These are phyloP conservation scores for Chrysanthemum makinoi DNA, from an alignment of 129 eudicot genomes.

Conservation along the genomic window DNA sequence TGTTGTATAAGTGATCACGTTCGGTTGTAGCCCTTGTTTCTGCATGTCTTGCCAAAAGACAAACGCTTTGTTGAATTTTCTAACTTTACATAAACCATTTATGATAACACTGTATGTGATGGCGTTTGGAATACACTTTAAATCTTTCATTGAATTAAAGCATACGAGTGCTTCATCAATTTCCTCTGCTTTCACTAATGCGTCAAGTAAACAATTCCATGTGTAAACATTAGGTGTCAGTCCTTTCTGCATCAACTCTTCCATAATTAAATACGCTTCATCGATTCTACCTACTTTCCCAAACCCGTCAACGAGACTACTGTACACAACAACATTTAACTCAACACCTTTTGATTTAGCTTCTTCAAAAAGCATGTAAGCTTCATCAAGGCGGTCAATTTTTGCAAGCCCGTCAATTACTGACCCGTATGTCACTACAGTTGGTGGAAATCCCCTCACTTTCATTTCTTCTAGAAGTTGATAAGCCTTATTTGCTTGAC, in stretches of 20 bases:
- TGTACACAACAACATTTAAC: conserved; percentile 67
- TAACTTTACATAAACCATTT: conserved; percentile 77
- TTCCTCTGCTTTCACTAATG: conserved; percentile 85
- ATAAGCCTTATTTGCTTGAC: conserved; percentile 82
- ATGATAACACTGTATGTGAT: conserved; percentile 71
- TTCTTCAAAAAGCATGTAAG: conserved; percentile 97
- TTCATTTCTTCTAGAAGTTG: conserved; percentile 97
- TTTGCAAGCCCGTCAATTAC: conserved; percentile 96
- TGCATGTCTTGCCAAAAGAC: conserved; percentile 97
- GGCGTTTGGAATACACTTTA: conserved; percentile 62
- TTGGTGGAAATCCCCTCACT: conserved; percentile 61
- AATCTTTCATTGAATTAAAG: conserved; percentile 82
- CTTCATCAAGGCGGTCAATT: conserved; percentile 90
- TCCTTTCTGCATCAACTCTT: conserved; percentile 86
- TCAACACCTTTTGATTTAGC: conserved; percentile 74
- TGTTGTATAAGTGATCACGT: conserved; percentile 69
- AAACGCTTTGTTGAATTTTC: conserved; percentile 90
- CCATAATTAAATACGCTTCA: conserved; percentile 91
- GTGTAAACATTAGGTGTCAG: conserved; percentile 74
- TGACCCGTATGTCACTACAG: conserved; percentile 89
- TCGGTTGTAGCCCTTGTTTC: conserved; percentile 79
- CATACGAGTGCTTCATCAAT: conserved; percentile 93
- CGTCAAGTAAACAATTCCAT: conserved; percentile 95
- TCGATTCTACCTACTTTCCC: conserved; percentile 96
- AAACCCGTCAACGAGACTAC: conserved; percentile 87